A percentile compares a stretch with the other conserved stretches of the same genome.
Evolutionary conservation across 2,329 filamentous ascomycete genomes (phyloP).

Genomic region (Aureobasidium sp.): DNA sequence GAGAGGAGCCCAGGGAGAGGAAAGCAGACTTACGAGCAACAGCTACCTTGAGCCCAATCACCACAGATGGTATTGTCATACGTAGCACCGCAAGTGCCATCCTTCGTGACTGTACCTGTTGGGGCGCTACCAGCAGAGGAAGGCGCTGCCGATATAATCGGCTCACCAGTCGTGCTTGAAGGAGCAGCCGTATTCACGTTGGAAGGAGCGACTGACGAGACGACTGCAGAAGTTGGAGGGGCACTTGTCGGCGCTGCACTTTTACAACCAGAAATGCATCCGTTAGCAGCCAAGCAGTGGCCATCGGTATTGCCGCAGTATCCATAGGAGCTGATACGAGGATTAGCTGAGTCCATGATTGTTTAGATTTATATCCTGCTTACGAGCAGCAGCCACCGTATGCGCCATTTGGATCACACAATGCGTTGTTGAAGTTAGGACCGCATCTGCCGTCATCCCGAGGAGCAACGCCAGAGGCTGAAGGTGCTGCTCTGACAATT

Average conservation of each 20-base stretch:
- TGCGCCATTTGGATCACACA: conserved; percentile 33
- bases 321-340: conserved; percentile 21
- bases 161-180: conserved; percentile 19
- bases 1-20: too few relatives aligned
- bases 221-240: not conserved
- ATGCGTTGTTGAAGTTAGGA: conserved; percentile 32
- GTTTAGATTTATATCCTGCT: not conserved
- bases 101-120: conserved; percentile 36
- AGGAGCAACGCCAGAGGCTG: conserved; percentile 6
- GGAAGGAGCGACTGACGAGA: conserved; percentile 11
- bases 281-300: conserved; percentile 25
- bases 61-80: conserved; percentile 47
- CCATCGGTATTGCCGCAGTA: conserved; percentile 30
- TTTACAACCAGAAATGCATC: conserved; percentile 37
- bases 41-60: conserved; percentile 46
- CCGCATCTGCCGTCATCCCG: conserved; percentile 36
- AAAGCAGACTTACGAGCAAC: conserved; percentile 21
- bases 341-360: not conserved
- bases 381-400: conserved; percentile 35
- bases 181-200: conserved; percentile 19
- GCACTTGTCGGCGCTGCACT: conserved; percentile 19
- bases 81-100: conserved; percentile 48
- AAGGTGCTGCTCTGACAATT: not conserved
- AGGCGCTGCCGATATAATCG: conserved; percentile 23
- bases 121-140: conserved; percentile 23